Conservation (phyloP, 2,329 filamentous ascomycete species). For the Chaetomium sp. region DNA sequence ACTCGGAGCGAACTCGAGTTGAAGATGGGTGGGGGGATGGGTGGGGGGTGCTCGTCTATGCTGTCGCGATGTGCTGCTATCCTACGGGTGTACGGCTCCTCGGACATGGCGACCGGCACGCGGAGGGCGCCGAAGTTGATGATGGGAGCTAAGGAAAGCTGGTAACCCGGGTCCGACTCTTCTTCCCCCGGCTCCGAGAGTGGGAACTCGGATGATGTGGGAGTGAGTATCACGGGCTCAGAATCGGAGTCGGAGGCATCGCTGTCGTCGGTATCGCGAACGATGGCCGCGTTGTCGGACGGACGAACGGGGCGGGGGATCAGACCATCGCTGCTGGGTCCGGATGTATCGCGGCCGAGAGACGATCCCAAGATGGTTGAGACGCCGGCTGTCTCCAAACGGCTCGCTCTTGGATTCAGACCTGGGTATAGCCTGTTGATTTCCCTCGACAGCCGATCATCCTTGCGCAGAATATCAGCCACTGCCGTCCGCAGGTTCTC, state of each 20-base stretch:
- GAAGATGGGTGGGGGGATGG: background rate
- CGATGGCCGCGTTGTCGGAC: background rate
- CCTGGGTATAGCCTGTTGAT: slow-evolving; percentile 16
- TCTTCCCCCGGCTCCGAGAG: background rate
- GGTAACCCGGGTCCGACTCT: background rate
- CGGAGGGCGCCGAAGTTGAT: background rate
- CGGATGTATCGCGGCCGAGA: background rate
- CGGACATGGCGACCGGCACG: background rate
- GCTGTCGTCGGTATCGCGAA: background rate
- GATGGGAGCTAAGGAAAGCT: background rate
- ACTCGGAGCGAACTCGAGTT: background rate
- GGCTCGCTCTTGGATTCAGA: background rate
- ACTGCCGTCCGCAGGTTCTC: slow-evolving; percentile 1
- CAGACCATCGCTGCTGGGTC: background rate
- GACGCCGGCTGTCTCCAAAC: background rate
- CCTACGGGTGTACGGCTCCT: background rate
- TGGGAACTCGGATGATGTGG: slow-evolving; percentile 10
- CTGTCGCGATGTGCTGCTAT: too few relatives aligned
- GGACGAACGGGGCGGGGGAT: background rate
- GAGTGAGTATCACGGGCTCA: background rate
- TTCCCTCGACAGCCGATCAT: background rate
- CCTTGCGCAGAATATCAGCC: slow-evolving; percentile 6
- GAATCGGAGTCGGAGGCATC: slow-evolving; percentile 9
- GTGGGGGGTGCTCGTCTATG: background rate
- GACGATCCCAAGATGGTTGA: background rate